Percentiles rank a stretch among this genome's conserved stretches.
phyloP scores from a whole-genome alignment of 192 early-diverging fungal species.

The Podila minutissima region DNA sequence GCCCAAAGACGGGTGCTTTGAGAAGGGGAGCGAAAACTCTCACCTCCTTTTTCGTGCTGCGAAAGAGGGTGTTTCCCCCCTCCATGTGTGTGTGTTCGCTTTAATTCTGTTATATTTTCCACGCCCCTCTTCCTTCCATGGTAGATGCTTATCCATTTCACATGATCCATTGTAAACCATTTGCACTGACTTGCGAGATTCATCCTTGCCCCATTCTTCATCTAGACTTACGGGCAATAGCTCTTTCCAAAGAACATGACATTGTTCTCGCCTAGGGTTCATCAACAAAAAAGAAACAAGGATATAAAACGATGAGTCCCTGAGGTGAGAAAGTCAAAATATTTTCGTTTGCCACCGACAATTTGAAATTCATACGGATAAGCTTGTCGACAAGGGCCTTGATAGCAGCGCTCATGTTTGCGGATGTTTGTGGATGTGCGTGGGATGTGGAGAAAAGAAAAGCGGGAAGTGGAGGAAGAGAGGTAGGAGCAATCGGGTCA shows the following conservation, averaged over 20 bases:
- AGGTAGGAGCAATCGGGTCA: not conserved
- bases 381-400: slow-evolving; percentile 35
- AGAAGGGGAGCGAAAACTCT: not conserved
- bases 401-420: slow-evolving; percentile 21
- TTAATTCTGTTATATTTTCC: not conserved
- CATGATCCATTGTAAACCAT: not conserved
- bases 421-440: not conserved
- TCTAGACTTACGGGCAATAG: slow-evolving; percentile 43
- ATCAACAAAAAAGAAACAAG: not conserved
- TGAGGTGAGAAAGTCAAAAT: not conserved
- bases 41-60: not conserved
- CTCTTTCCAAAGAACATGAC: slow-evolving; percentile 54
- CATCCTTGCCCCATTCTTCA: not conserved
- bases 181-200: not conserved
- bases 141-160: not conserved
- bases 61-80: not conserved
- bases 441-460: not conserved
- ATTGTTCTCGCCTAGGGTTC: slow-evolving; percentile 38
- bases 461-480: not conserved
- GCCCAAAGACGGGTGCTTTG: not conserved
- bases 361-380: slow-evolving; percentile 20
- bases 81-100: not conserved
- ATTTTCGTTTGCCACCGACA: not conserved
- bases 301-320: not conserved
- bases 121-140: not conserved